phyloP scores from a whole-genome alignment of 2,329 filamentous ascomycete species.

The Ceratocystis diversiconidia region DNA sequence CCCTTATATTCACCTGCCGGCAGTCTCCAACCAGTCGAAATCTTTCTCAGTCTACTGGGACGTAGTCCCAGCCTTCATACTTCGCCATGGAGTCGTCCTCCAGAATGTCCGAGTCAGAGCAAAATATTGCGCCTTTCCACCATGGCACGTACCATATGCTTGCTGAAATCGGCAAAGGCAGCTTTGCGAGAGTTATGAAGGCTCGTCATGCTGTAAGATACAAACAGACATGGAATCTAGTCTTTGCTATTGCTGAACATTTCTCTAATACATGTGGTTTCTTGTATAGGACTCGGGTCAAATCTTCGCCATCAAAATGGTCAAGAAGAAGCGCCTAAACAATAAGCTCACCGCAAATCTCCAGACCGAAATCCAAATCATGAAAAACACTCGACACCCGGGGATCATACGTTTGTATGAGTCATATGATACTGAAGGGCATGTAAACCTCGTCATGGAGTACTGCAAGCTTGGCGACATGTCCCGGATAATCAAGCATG shows the following conservation, averaged over 20 bases:
- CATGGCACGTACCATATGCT: conserved; percentile 16
- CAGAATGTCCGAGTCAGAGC: conserved; percentile 18
- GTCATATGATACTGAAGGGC: conserved; percentile 70
- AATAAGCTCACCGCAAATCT: conserved; percentile 95
- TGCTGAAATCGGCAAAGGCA: conserved; percentile 15
- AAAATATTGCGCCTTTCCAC: conserved; percentile 12
- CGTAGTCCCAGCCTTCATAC: conserved; percentile 8
- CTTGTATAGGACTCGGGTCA: conserved; percentile 5
- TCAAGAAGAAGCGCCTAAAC: conserved; percentile 79
- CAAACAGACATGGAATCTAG: not conserved
- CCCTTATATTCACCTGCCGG: not conserved
- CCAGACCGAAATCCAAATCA: conserved; percentile 86
- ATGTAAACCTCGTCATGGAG: conserved; percentile 97
- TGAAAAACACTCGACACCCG: conserved; percentile 84
- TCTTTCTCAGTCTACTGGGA: conserved; percentile 1
- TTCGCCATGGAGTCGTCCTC: conserved; percentile 14
- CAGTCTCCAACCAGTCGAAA: not conserved
- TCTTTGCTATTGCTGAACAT: not conserved
- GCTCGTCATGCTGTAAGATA: conserved; percentile 15
- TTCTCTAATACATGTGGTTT: not conserved
- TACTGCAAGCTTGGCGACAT: conserved; percentile 93
- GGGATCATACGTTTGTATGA: conserved; percentile 95
- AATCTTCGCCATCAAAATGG: conserved; percentile 73
- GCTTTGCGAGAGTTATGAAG: conserved; percentile 18
- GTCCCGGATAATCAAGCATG: conserved; percentile 90